Evolutionary conservation across 208 protist genomes (phyloP), one percentile per base, ranked within the genome.

Genomic region (Endotrypanum monterogeii): DNA sequence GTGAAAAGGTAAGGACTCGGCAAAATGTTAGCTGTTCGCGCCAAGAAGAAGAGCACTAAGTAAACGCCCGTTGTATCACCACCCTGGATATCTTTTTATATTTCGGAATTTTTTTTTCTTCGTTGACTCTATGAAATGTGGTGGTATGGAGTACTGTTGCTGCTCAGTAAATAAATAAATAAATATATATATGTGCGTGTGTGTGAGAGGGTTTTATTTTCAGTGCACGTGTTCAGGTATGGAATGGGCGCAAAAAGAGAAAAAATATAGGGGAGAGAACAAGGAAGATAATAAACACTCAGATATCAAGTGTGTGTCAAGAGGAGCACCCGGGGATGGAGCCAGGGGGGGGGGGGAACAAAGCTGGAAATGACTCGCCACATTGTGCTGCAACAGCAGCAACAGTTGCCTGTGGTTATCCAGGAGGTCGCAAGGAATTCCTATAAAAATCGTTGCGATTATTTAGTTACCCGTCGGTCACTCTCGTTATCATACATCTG

Each of bases 111-210:
- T 8, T 63, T 0, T 69, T 55, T 12, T 32, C 28, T 39, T 69
- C 62, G 6, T n/a, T 20, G 12, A 55, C 37, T 55, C 63, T 69
- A 50, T 50, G 48, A 69, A 55, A 69, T n/a, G 54, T 5, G 28
- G 28, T 25, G 6, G 54, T 62, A 71, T 20, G 14, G 52, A 44
- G 67, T 25, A 48, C 37, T 65, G 60, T 18, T 30, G 60, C 12
- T 65, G 25, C n/a, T n/a, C n/a, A n/a, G n/a, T n/a, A 25, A 0
- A 52, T 68, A 32, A 0, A 14, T 51, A 14, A 20, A 25, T 35
- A 23, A n/a, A 46, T 54, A 32, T 54, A 28, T 14, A 28, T 55
- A 44, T 28, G n/a, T 16, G 6, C 18, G 32, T 37, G 44, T 44
- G 51, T 37, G 63, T 28, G 30, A 16, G 46, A 5, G 23, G 16